Conservation (phyloP, 1,139 yeast species). For the Nakaseomyces nivariensis region DNA sequence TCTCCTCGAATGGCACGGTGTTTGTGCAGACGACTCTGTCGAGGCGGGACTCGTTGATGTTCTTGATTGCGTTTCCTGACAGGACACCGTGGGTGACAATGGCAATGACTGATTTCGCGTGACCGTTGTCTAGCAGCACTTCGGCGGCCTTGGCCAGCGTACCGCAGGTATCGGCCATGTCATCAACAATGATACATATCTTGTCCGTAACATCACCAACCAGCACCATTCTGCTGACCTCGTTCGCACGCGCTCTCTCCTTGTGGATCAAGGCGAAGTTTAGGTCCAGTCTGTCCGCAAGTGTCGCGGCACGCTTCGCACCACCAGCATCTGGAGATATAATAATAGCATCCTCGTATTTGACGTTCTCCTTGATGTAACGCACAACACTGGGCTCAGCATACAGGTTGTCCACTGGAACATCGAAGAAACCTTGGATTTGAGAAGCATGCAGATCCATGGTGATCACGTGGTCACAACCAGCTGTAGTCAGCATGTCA, state of each 20-base stretch:
- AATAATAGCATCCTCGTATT: constrained; percentile 64
- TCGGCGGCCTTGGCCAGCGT: constrained; percentile 95
- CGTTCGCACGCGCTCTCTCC: constrained; percentile 92
- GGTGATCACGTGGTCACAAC: constrained; percentile 93
- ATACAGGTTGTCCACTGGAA: constrained; percentile 91
- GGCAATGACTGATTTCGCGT: constrained; percentile 77
- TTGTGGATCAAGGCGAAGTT: constrained; percentile 95
- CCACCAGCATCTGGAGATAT: constrained; percentile 99
- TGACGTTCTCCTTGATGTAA: constrained; percentile 68
- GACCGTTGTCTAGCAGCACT: constrained; percentile 61
- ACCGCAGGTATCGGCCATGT: constrained; percentile 98
- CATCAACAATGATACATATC: constrained; percentile 86
- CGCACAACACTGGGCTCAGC: constrained; percentile 93
- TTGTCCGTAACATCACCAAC: constrained; percentile 92
- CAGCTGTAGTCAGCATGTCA: constrained; percentile 88
- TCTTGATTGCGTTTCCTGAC: constrained; percentile 77
- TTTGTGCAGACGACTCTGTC: constrained; percentile 85
- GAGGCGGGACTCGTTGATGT: constrained; percentile 68
- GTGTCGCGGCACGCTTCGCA: constrained; percentile 92
- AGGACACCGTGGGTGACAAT: constrained; percentile 93
- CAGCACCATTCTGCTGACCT: constrained; percentile 86
- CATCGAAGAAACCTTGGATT: constrained; percentile 92
- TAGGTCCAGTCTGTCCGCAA: constrained; percentile 85
- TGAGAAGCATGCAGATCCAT: constrained; percentile 98
- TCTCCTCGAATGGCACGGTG: constrained; percentile 84